Base-by-base conservation (phyloP, 1,284 basidiomycete genomes). In the Fomitopsis palustris region DNA sequence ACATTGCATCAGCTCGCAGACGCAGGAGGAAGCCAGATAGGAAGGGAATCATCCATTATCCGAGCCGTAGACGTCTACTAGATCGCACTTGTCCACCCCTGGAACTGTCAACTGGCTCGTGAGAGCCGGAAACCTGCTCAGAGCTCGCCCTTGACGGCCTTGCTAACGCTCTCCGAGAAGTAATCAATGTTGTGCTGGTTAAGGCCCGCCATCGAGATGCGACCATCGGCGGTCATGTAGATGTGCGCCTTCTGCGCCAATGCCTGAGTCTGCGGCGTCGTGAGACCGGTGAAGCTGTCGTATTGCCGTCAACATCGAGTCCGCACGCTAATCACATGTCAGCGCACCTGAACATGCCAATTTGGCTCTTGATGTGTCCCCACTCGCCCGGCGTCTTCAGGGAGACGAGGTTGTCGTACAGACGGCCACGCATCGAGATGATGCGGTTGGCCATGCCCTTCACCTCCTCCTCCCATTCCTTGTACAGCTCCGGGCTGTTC, bases 381-480 rank as follows among this genome's bases (percentile, higher is more conserved):
- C 97, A 99, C 64, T 91, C 85, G 27, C 95, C 94, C 5, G 97
- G 97, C 45, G 97, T 98, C 73, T 92, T 85, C 70, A 90, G 87
- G 61, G 90, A 76, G 42, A 90, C 90, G 58, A 99, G 79, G 64
- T 87, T 80, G 67, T 90, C 83, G 77, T 92, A 95, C 57, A 99
- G 78, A 65, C 81, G 85, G 67, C 92, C 86, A 62, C 97, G 85
- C 96, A 99, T 98, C 74, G 84, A 85, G 76, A 98, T 98, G 75
- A 99, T 99, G 57, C 97, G 84, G 68, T 94, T 86, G 25, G 96
- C 95, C 97, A 99, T 99, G 57, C 87, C 86, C 80, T 94, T 94
- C 67, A 96, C 93, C 75, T 96, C 93, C 52, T 75, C 75, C 71
- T 94, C 90, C 97, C 96, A 99, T 75, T 97, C 85, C 39, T 79